Evolutionary conservation across 2,329 filamentous ascomycete genomes (phyloP).

Genomic region (Fusarium haematococcum): DNA sequence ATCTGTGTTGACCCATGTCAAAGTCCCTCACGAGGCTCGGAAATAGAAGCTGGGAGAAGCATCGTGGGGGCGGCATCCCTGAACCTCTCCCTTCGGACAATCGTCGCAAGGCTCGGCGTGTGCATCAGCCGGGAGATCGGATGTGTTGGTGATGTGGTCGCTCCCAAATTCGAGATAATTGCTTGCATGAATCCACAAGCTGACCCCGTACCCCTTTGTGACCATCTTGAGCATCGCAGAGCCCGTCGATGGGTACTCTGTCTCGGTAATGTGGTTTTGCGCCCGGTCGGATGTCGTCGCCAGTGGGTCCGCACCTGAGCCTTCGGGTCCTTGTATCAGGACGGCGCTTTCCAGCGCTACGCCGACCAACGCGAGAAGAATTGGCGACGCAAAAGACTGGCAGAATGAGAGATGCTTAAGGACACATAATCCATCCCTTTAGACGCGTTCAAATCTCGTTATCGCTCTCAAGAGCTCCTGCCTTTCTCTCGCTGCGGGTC

Average conservation of each 20-base stretch:
- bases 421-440: not conserved
- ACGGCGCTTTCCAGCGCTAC: constrained; percentile 31
- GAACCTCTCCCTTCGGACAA: constrained; percentile 6
- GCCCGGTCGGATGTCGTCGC: constrained; percentile 50
- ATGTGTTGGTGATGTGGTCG: not conserved
- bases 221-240: constrained; percentile 19
- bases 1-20: not conserved
- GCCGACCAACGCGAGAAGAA: constrained; percentile 21
- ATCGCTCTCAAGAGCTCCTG: not conserved
- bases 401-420: not conserved
- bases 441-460: not conserved
- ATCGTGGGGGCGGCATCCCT: constrained; percentile 8
- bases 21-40: constrained; percentile 7
- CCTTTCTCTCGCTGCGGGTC: constrained; percentile 36
- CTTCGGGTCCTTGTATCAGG: constrained; percentile 41
- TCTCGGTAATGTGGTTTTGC: constrained; percentile 42
- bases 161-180: not conserved
- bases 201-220: constrained; percentile 17
- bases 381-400: not conserved
- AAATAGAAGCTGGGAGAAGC: constrained; percentile 7
- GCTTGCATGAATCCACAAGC: not conserved
- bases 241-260: constrained; percentile 16
- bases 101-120: constrained; percentile 3
- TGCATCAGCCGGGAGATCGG: not conserved
- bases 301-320: constrained; percentile 47